These are phyloP conservation scores for Sextonia rubra DNA, from an alignment of 164 flowering plant species.

Conservation along the genomic window DNA sequence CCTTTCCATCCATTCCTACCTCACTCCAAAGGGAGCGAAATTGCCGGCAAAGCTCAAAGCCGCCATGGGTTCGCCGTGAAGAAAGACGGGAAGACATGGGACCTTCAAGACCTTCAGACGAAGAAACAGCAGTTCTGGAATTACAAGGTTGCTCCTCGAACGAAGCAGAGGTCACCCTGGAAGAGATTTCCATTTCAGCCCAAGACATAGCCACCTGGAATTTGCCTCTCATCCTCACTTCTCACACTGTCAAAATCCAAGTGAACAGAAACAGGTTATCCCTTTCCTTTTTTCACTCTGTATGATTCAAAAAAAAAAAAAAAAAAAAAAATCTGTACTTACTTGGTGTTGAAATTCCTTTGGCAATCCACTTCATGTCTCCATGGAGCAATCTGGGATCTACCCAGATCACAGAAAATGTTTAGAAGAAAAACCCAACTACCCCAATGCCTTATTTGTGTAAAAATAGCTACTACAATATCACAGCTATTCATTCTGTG, in stretches of 20 bases:
- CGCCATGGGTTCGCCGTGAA: no score
- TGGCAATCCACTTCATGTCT: no score
- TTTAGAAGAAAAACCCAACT: background rate
- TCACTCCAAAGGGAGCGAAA: no score
- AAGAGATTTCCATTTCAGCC: slow-evolving; percentile 18
- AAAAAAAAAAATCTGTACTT: no score
- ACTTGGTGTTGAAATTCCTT: no score
- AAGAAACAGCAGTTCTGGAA: slow-evolving; percentile 11
- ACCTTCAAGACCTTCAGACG: slow-evolving; percentile 2
- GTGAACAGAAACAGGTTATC: slow-evolving; percentile 40
- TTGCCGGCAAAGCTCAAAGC: no score
- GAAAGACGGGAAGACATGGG: no score
- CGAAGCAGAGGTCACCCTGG: background rate
- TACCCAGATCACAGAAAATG: background rate
- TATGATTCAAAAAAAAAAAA: no score
- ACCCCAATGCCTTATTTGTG: background rate
- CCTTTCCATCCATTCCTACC: no score
- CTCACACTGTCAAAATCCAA: slow-evolving; percentile 30
- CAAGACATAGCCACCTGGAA: slow-evolving; percentile 44
- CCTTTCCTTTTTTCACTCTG: background rate
- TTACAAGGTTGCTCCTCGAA: slow-evolving; percentile 1
- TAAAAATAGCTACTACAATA: background rate
- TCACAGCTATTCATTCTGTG: background rate
- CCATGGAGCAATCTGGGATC: no score
- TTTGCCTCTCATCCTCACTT: slow-evolving; percentile 30